Percentiles rank a stretch among this genome's conserved stretches.
Evolutionary conservation across 306 rosid species (phyloP).

Genomic region (Vicia sativa): DNA sequence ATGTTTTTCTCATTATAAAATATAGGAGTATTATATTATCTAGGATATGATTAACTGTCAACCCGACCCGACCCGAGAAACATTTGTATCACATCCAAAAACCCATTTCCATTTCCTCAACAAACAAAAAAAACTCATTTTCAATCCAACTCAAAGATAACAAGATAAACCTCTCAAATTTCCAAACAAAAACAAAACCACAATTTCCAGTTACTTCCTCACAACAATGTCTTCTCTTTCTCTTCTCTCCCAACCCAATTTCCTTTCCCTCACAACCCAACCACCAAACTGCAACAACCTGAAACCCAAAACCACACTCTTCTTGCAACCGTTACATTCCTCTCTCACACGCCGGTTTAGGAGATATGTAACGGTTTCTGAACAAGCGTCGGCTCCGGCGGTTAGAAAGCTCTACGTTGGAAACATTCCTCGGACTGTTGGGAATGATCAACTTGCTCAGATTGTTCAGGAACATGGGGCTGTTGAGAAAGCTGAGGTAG

Average conservation of each 20-base stretch:
- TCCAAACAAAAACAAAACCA: background rate
- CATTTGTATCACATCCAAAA: too few relatives aligned
- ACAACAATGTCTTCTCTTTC: conserved; percentile 63
- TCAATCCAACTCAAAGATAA: background rate
- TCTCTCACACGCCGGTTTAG: conserved; percentile 34
- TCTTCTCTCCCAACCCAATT: conserved; percentile 49
- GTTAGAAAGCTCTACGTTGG: conserved; percentile 79
- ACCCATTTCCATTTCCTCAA: too few relatives aligned
- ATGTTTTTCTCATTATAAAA: too few relatives aligned
- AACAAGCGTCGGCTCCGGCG: conserved; percentile 49
- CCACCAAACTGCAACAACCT: conserved; percentile 32
- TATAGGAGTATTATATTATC: too few relatives aligned
- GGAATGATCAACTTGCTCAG: conserved; percentile 63
- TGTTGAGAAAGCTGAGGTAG: conserved; percentile 87
- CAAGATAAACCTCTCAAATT: background rate
- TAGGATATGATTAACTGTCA: too few relatives aligned
- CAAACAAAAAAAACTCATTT: too few relatives aligned
- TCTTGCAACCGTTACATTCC: conserved; percentile 30
- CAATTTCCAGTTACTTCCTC: background rate
- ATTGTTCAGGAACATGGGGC: conserved; percentile 82
- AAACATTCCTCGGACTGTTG: conserved; percentile 78
- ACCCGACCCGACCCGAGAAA: too few relatives aligned
- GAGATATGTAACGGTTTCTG: conserved; percentile 63
- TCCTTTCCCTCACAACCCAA: conserved; percentile 46
- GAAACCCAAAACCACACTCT: conserved; percentile 33